Percentiles rank a stretch among this genome's conserved stretches.
Evolutionary conservation across 345 rosid species (phyloP).

Genomic region (Cardamine chenopodiifolia): DNA sequence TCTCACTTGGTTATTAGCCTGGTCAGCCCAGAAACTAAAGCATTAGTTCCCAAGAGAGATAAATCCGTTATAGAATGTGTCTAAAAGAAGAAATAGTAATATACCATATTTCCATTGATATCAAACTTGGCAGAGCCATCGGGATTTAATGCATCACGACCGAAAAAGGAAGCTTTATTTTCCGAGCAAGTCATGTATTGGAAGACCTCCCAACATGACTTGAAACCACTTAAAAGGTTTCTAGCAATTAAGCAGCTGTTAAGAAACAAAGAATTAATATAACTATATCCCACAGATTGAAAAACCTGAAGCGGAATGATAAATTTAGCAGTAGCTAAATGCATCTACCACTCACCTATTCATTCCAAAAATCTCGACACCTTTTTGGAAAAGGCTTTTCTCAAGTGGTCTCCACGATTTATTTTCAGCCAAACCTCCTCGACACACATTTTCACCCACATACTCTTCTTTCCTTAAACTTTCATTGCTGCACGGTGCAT

Average conservation of each 20-base stretch:
- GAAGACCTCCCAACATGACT: slow-evolving; percentile 89
- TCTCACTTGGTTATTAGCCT: slow-evolving; percentile 83
- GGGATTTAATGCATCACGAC: slow-evolving; percentile 64
- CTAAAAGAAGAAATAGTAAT: slow-evolving; percentile 30
- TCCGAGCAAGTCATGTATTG: slow-evolving; percentile 77
- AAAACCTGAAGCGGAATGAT: not conserved
- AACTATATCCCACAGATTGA: slow-evolving; percentile 7
- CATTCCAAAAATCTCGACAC: slow-evolving; percentile 91
- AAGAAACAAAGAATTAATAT: slow-evolving; percentile 30
- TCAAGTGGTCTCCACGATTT: slow-evolving; percentile 85
- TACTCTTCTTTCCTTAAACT: slow-evolving; percentile 66
- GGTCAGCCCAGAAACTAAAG: slow-evolving; percentile 29
- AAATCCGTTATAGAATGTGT: not conserved
- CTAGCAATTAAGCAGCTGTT: slow-evolving; percentile 89
- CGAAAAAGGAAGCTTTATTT: slow-evolving; percentile 62
- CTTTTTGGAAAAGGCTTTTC: slow-evolving; percentile 87
- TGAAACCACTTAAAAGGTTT: slow-evolving; percentile 88
- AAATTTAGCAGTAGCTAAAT: not conserved
- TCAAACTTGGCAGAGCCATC: slow-evolving; percentile 89
- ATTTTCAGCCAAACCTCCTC: slow-evolving; percentile 52
- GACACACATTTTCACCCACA: slow-evolving; percentile 62
- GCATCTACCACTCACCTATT: slow-evolving; percentile 64
- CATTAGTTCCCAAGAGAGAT: slow-evolving; percentile 11
- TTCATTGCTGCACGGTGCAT: slow-evolving; percentile 51
- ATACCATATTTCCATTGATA: slow-evolving; percentile 70